Percentiles rank a stretch among this genome's conserved stretches.
phyloP scores from a whole-genome alignment of 2,329 filamentous ascomycete species.

The Monosporascus sp. region DNA sequence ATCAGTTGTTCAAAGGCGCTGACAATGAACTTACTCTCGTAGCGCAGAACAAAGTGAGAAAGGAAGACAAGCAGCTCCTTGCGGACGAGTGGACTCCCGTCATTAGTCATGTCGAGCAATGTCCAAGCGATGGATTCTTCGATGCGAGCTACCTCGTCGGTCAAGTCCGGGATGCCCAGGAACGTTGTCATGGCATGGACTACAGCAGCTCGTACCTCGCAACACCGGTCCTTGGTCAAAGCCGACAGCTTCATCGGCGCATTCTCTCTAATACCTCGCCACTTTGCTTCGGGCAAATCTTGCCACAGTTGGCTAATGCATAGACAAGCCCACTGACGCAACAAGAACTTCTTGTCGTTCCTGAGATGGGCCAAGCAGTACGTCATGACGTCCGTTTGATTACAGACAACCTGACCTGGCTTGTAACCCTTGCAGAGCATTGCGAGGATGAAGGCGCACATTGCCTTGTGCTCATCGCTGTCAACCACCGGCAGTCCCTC shows the following conservation, averaged over 20 bases:
- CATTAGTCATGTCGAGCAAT: slow-evolving; percentile 84
- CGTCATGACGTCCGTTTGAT: slow-evolving; percentile 84
- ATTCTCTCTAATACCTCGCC: slow-evolving; percentile 85
- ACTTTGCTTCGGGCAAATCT: slow-evolving; percentile 88
- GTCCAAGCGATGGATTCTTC: slow-evolving; percentile 89
- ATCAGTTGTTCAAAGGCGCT: slow-evolving; percentile 85
- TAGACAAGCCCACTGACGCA: slow-evolving; percentile 92
- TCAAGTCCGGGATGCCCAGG: slow-evolving; percentile 86
- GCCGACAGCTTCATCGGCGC: slow-evolving; percentile 77
- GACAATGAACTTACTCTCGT: slow-evolving; percentile 88
- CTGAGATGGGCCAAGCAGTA: slow-evolving; percentile 79
- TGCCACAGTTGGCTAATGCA: slow-evolving; percentile 95
- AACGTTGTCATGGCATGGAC: slow-evolving; percentile 91
- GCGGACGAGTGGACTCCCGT: slow-evolving; percentile 89
- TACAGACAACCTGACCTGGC: slow-evolving; percentile 85
- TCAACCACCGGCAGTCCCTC: slow-evolving; percentile 82
- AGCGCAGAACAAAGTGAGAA: slow-evolving; percentile 83
- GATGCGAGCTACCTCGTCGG: slow-evolving; percentile 82
- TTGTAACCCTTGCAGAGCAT: slow-evolving; percentile 96
- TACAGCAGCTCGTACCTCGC: slow-evolving; percentile 90
- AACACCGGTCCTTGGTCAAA: slow-evolving; percentile 77
- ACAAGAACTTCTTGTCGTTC: slow-evolving; percentile 79
- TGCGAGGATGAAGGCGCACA: slow-evolving; percentile 96
- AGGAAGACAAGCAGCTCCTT: slow-evolving; percentile 92
- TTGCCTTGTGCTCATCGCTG: slow-evolving; percentile 90